Conservation (phyloP, 2,329 filamentous ascomycete species). For the Diaporthe amygdali region DNA sequence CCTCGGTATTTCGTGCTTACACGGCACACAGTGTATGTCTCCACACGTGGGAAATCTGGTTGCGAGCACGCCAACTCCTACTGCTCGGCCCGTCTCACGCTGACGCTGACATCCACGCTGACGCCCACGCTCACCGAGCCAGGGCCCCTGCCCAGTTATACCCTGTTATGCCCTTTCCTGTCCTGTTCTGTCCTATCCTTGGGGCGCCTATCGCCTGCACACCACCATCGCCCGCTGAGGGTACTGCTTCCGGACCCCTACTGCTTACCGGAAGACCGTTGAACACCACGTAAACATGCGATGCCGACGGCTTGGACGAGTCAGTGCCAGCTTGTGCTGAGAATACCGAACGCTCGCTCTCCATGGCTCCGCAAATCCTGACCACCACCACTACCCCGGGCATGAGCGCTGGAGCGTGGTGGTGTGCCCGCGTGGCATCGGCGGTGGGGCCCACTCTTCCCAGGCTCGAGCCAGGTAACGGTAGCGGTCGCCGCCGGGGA, state of each 20-base stretch:
- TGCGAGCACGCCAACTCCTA: slow-evolving; percentile 5
- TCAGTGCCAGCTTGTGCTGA: neutral
- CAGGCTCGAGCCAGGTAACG: neutral
- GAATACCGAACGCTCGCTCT: neutral
- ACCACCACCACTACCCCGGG: neutral
- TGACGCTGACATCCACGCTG: neutral
- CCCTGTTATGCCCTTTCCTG: too few relatives aligned
- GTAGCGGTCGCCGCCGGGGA: slow-evolving; percentile 2
- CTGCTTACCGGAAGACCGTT: neutral
- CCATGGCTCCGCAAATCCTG: neutral
- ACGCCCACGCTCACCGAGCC: slow-evolving; percentile 3
- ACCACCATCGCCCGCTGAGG: neutral
- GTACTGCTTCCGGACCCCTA: neutral
- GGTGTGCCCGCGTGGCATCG: slow-evolving; percentile 11
- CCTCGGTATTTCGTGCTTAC: slow-evolving; percentile 7
- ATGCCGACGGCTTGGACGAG: slow-evolving; percentile 1
- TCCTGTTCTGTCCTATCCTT: too few relatives aligned
- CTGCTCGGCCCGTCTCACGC: slow-evolving; percentile 14
- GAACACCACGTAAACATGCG: neutral
- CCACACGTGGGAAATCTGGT: slow-evolving; percentile 1
- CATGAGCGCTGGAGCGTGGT: neutral
- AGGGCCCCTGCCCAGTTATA: neutral
- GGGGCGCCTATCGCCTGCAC: neutral
- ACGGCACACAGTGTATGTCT: neutral
- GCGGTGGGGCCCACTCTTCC: neutral